These are phyloP conservation scores for Penicillium daleae DNA, from an alignment of 495 filamentous ascomycete genomes.

Conservation along the genomic window DNA sequence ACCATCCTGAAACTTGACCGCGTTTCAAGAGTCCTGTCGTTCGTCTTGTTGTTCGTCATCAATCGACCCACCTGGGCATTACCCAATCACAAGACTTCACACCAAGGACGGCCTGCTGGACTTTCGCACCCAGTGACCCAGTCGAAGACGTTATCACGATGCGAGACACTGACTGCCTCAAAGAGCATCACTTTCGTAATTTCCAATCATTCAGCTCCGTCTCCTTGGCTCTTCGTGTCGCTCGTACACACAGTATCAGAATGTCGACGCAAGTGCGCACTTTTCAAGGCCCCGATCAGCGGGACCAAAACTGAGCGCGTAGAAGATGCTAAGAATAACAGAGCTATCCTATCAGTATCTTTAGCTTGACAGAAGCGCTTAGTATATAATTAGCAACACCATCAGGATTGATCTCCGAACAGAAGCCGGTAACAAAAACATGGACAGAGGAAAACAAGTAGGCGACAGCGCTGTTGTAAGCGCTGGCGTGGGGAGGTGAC, in stretches of 20 bases:
- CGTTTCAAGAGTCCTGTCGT: conserved; percentile 16
- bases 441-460: background rate
- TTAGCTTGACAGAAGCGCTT: background rate
- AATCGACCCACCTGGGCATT: background rate
- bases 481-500: conserved; percentile 22
- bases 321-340: conserved; percentile 10
- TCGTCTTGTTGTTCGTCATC: conserved; percentile 3
- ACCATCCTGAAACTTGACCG: conserved; percentile 11
- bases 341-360: conserved; percentile 20
- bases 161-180: conserved; percentile 5
- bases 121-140: no score
- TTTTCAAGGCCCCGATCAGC: background rate
- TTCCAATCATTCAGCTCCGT: background rate
- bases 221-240: background rate
- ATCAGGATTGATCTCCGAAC: background rate
- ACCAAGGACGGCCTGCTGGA: no score
- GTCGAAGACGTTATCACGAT: background rate
- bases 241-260: background rate
- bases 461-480: conserved; percentile 7
- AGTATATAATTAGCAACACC: conserved; percentile 1
- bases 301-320: background rate
- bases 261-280: background rate
- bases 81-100: no score
- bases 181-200: background rate
- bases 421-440: conserved; percentile 16